Base-by-base conservation (phyloP, 2,329 filamentous ascomycete genomes). In the Parastagonospora nodorum region DNA sequence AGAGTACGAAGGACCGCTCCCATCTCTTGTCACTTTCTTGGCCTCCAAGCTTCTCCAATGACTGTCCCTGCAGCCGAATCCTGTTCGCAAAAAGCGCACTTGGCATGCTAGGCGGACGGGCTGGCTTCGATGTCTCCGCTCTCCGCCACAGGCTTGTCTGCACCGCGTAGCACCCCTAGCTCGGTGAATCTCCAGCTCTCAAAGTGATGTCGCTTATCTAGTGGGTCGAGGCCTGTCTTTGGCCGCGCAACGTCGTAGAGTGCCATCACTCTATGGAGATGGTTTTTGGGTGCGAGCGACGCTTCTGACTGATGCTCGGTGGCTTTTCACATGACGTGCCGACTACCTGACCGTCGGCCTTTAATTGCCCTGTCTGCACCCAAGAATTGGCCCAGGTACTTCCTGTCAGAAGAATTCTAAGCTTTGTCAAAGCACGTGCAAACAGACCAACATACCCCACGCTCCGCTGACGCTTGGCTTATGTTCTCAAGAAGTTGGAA, bases 51-150 rank as follows among this genome's bases (percentile, higher is more conserved):
- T 56, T 59, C 57, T 63, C 68, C 64, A 71, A 70, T 68, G 45
- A 56, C 45, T 35, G 48, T 37, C 19, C n/a, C 31, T 51, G 48
- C 32, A 33, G 36, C 29, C 29, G 36, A 36, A 30, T 60, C 45
- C 49, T 48, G 44, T 53, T 51, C 54, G 54, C 50, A 44, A 37
- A 42, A 30, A 42, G 36, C 37, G 28, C 38, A 37, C 66, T 72
- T 72, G 69, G 68, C 68, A 50, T 46, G 37, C 67, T 68, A 45
- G 64, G 65, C 60, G 50, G 48, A 37, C 55, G 56, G 46, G 53
- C 55, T 61, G 54, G 63, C 58, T 51, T 47, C 41, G 58, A 47
- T 53, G 28, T 49, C 53, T 55, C 49, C 42, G 47, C 60, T 39
- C 48, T 45, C 51, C 58, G 58, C 56, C 58, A 63, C 57, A 62